Conservation (phyloP, 306 rosid species). For the Prunus persica region DNA sequence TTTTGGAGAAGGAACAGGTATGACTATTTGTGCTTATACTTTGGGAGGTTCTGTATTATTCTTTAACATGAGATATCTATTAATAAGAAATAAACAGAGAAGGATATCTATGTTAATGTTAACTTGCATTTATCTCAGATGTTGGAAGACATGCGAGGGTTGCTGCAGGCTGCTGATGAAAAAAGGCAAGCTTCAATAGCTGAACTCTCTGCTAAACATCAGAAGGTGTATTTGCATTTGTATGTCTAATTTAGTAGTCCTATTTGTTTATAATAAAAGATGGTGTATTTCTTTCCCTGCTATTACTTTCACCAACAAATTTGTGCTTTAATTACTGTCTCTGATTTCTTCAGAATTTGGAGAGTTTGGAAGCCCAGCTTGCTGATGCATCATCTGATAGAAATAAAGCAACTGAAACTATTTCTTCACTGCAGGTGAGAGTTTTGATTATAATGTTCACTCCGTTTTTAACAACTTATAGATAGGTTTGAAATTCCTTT, state of each 20-base stretch:
- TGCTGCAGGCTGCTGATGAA: slow-evolving; percentile 85
- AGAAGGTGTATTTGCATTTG: slow-evolving; percentile 53
- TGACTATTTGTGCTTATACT: slow-evolving; percentile 22
- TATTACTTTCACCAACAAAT: not conserved
- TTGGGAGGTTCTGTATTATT: not conserved
- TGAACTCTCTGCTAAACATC: slow-evolving; percentile 89
- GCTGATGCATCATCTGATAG: slow-evolving; percentile 88
- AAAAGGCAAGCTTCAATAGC: slow-evolving; percentile 81
- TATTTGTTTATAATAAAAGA: not conserved
- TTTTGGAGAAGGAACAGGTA: slow-evolving; percentile 94
- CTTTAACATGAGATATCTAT: not conserved
- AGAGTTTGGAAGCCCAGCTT: slow-evolving; percentile 90
- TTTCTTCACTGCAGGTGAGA: slow-evolving; percentile 87
- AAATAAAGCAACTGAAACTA: slow-evolving; percentile 79
- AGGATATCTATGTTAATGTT: not conserved
- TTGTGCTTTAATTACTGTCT: slow-evolving; percentile 19
- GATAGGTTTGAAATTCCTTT: not conserved
- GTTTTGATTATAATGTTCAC: slow-evolving; percentile 20
- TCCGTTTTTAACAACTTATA: slow-evolving; percentile 4
- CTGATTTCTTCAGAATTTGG: slow-evolving; percentile 61
- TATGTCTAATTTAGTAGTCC: slow-evolving; percentile 1
- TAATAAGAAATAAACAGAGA: not conserved
- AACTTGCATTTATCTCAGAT: slow-evolving; percentile 42
- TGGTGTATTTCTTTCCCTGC: slow-evolving; percentile 8
- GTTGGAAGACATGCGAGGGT: slow-evolving; percentile 78